Conservation (phyloP, 768 basidiomycete genomes). For the Hortiboletus flavorubellus region DNA sequence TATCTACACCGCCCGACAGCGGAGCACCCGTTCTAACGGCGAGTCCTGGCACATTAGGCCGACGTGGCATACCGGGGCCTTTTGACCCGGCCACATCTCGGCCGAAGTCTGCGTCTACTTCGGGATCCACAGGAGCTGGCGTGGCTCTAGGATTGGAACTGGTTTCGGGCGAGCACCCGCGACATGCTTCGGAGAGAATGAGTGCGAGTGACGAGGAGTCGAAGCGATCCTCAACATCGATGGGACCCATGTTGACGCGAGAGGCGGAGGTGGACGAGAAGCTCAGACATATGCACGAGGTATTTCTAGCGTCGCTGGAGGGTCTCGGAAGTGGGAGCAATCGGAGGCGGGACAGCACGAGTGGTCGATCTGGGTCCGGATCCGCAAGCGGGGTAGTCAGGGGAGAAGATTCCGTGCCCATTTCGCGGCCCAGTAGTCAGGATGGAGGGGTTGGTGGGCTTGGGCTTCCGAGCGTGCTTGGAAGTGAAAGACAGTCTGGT, state of each 20-base stretch:
- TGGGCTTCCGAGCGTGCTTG: conserved; percentile 15
- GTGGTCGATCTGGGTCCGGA: conserved; percentile 12
- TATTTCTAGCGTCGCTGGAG: conserved; percentile 61
- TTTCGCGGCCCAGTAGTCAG: conserved; percentile 11
- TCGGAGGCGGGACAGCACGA: conserved; percentile 24
- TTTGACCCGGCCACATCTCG: conserved; percentile 1
- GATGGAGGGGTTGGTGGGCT: conserved; percentile 1
- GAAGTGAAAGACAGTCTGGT: conserved; percentile 25
- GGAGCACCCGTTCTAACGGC: background rate
- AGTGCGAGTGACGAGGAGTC: conserved; percentile 19
- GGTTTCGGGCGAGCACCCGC: conserved; percentile 15
- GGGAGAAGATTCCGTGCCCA: conserved; percentile 2
- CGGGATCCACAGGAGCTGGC: background rate
- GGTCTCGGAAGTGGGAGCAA: conserved; percentile 45
- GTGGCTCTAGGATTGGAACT: conserved; percentile 15
- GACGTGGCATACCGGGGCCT: background rate
- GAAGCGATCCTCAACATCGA: conserved; percentile 23
- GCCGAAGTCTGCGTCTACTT: conserved; percentile 1
- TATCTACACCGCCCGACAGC: background rate
- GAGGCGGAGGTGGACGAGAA: conserved; percentile 64
- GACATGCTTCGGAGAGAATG: conserved; percentile 19
- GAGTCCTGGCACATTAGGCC: conserved; percentile 6
- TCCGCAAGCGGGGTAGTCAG: conserved; percentile 6
- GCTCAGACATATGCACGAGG: conserved; percentile 62
- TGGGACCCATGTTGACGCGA: conserved; percentile 60